Conservation (phyloP, 768 basidiomycete genomes). For the Naganishia randhawae region DNA sequence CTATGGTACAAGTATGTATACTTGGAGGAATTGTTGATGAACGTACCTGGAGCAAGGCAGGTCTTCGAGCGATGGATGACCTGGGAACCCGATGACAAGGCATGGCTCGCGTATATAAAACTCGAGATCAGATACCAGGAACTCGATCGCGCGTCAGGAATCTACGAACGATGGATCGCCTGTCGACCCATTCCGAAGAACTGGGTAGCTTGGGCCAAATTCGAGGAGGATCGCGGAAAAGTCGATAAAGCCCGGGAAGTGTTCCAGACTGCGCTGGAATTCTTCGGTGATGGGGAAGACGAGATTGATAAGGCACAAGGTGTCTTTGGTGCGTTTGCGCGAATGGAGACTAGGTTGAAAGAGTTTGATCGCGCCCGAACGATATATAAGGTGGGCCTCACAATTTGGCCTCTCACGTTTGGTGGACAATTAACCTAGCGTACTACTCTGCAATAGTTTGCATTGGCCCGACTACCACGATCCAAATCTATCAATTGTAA, state of each 20-base stretch:
- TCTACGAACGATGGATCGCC: conserved; percentile 67
- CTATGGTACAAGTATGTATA: conserved; percentile 99
- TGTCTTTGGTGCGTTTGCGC: conserved; percentile 87
- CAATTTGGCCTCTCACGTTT: not conserved
- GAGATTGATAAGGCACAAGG: conserved; percentile 86
- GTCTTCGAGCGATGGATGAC: conserved; percentile 99
- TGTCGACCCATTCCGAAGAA: conserved; percentile 63
- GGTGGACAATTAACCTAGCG: not conserved
- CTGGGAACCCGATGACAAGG: conserved; percentile 99
- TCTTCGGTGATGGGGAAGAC: conserved; percentile 77
- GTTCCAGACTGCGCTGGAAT: conserved; percentile 84
- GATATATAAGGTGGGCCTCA: conserved; percentile 82
- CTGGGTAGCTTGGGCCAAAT: conserved; percentile 67
- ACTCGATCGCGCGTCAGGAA: conserved; percentile 79
- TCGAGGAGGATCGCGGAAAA: conserved; percentile 60
- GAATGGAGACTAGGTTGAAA: conserved; percentile 94
- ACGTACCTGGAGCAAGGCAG: conserved; percentile 91
- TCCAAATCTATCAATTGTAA: conserved; percentile 68
- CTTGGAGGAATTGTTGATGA: conserved; percentile 92
- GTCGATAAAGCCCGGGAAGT: conserved; percentile 74
- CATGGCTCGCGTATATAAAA: conserved; percentile 99
- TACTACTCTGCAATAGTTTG: conserved; percentile 62
- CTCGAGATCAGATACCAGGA: conserved; percentile 91
- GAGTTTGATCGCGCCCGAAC: conserved; percentile 95
- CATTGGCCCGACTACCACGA: conserved; percentile 83